phyloP scores from a whole-genome alignment of 1,284 basidiomycete species.

The Albatrellus sp. region DNA sequence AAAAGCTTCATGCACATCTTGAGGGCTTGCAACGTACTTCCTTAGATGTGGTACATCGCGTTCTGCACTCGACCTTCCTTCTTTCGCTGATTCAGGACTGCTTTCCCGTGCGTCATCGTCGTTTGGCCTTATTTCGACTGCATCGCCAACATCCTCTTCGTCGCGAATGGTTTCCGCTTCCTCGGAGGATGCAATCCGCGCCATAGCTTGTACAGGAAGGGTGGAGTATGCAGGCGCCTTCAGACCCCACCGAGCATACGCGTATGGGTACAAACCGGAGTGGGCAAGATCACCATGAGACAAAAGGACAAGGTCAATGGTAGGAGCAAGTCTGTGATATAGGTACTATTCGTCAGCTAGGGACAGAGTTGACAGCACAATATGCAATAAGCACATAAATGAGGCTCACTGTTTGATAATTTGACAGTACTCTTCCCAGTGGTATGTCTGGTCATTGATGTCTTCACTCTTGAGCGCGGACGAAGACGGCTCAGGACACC shows the following conservation, averaged over 20 bases:
- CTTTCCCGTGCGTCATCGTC: slow-evolving; percentile 11
- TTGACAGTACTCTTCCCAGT: slow-evolving; percentile 53
- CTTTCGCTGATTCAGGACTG: slow-evolving; percentile 11
- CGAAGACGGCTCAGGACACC: slow-evolving; percentile 49
- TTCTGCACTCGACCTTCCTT: slow-evolving; percentile 10
- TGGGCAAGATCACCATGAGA: slow-evolving; percentile 90
- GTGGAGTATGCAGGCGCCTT: slow-evolving; percentile 93
- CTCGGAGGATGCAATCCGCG: slow-evolving; percentile 77
- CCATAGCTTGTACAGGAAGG: slow-evolving; percentile 94
- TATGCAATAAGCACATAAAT: not conserved
- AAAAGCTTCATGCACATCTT: slow-evolving; percentile 92
- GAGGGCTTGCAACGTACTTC: slow-evolving; percentile 64
- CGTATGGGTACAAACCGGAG: slow-evolving; percentile 85
- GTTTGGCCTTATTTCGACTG: slow-evolving; percentile 15
- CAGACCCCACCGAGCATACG: slow-evolving; percentile 78
- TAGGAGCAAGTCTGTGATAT: slow-evolving; percentile 45
- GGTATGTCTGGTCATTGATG: slow-evolving; percentile 22
- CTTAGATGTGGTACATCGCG: slow-evolving; percentile 15
- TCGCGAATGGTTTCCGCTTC: slow-evolving; percentile 72
- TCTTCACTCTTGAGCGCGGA: slow-evolving; percentile 20
- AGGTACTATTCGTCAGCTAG: not conserved
- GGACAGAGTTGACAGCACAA: not conserved
- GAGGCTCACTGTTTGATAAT: slow-evolving; percentile 49
- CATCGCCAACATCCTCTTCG: slow-evolving; percentile 42
- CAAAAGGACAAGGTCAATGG: slow-evolving; percentile 78